Evolutionary conservation across 345 rosid genomes (phyloP).

Genomic region (Populus tremula): DNA sequence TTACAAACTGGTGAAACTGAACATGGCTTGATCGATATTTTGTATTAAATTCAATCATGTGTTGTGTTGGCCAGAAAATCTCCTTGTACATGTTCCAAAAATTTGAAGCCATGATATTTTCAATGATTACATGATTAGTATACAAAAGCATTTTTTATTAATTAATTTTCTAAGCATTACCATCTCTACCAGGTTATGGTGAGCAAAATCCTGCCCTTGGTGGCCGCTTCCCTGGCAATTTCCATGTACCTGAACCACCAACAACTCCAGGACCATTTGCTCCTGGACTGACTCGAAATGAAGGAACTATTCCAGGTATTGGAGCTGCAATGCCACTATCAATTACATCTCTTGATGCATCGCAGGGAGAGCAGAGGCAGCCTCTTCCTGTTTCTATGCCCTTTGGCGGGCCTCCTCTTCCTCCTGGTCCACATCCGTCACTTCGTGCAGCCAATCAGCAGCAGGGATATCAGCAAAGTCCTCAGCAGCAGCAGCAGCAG

Average conservation of each 20-base stretch:
- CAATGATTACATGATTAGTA: not conserved
- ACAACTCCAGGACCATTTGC: constrained; percentile 80
- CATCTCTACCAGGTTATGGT: constrained; percentile 57
- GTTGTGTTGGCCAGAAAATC: not conserved
- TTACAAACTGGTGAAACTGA: not conserved
- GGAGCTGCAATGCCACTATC: constrained; percentile 80
- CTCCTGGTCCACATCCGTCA: constrained; percentile 98
- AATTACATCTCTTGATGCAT: constrained; percentile 58
- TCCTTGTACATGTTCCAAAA: not conserved
- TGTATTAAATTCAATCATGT: not conserved
- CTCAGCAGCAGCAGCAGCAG: constrained; percentile 68
- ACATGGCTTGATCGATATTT: not conserved
- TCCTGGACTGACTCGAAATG: constrained; percentile 75
- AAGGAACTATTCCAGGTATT: constrained; percentile 92
- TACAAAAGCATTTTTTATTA: not conserved
- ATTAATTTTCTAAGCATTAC: constrained; percentile 7
- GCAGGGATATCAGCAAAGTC: constrained; percentile 78
- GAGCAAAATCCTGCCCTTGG: constrained; percentile 69
- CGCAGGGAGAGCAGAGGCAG: constrained; percentile 88
- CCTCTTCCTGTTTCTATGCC: constrained; percentile 60
- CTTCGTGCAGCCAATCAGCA: constrained; percentile 71
- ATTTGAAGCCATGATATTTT: not conserved
- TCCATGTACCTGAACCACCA: constrained; percentile 63
- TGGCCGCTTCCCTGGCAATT: constrained; percentile 75
- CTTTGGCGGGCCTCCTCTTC: constrained; percentile 85